Base-by-base conservation (phyloP, 768 basidiomycete genomes). In the Suillus weaverae region DNA sequence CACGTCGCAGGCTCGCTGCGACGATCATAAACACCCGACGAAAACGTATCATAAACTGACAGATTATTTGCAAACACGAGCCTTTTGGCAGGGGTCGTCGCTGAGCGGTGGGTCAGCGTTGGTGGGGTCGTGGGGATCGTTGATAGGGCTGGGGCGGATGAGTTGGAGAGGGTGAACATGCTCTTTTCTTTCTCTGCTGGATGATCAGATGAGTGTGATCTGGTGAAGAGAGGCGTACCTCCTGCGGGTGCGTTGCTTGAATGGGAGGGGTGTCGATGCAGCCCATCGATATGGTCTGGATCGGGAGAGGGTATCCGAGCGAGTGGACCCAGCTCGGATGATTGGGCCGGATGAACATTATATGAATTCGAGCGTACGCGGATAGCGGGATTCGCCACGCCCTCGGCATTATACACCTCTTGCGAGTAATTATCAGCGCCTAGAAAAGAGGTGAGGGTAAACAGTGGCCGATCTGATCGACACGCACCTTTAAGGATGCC, bases 21-120 rank as follows among this genome's bases (percentile, higher is more conserved):
- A 61, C 97, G 84, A 79, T 99, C 97, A 79, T 99, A 99, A 66
- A 94, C 90, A 38, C 86, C 82, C 26, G 93, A 78, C 53, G 94
- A 88, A 82, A 97, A 99, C n/a, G 97, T 99, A 76, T 95, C 93
- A 72, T 99, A 99, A 50, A 99, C 93, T 35, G 92, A 93, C 73
- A 99, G 79, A 73, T 94, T 97, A 56, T 86, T 90, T 36, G 96
- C 96, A 78, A 98, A 99, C 61, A 90, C 86, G 61, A 98, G 81
- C 64, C 87, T 83, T 75, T 94, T 95, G 67, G 80, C 74, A 8
- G 87, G 84, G 3, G 85, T 82, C 39, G 94, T 89, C 61, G 89
- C 87, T 10, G 90, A 86, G 44, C 95, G 85, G 63, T 90, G 89
- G 4, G 88, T 75, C n/a, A 90, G 79, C 36, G 85, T 83, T 30